Conservation (phyloP, 2,329 filamentous ascomycete genomes). For the Basipetospora chlamydospora region DNA sequence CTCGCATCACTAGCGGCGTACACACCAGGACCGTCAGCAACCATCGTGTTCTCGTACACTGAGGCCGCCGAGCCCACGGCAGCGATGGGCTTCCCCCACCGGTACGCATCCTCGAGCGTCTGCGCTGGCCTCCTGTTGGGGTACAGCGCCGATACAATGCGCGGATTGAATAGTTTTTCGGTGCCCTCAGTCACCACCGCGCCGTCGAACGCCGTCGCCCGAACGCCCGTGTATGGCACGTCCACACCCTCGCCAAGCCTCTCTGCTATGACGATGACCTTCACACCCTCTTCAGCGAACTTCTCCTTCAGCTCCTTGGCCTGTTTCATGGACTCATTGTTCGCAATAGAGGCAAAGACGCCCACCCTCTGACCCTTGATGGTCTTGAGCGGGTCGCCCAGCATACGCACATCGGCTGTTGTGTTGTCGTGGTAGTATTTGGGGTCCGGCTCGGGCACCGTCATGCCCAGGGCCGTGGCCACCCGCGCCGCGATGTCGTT, state of each 20-base stretch:
- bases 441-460: constrained; percentile 41
- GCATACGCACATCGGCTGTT: constrained; percentile 45
- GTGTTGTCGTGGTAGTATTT: constrained; percentile 57
- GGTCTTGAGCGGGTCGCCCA: constrained; percentile 40
- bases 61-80: constrained; percentile 32
- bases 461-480: constrained; percentile 43
- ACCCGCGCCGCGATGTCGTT: constrained; percentile 54
- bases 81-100: constrained; percentile 57
- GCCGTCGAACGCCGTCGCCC: constrained; percentile 47
- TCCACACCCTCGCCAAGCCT: constrained; percentile 37
- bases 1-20: constrained; percentile 20
- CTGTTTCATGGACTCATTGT: constrained; percentile 28
- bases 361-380: constrained; percentile 51
- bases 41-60: constrained; percentile 27
- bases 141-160: constrained; percentile 37
- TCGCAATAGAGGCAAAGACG: constrained; percentile 35
- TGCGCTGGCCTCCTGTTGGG: constrained; percentile 48
- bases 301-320: constrained; percentile 33
- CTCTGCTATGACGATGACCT: constrained; percentile 47
- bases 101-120: constrained; percentile 47
- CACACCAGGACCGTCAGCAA: constrained; percentile 27
- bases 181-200: constrained; percentile 45
- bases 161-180: constrained; percentile 32
- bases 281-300: constrained; percentile 35
- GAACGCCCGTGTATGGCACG: constrained; percentile 49